phyloP scores from a whole-genome alignment of 495 filamentous ascomycete genomes.

The Xylaria intraflava region DNA sequence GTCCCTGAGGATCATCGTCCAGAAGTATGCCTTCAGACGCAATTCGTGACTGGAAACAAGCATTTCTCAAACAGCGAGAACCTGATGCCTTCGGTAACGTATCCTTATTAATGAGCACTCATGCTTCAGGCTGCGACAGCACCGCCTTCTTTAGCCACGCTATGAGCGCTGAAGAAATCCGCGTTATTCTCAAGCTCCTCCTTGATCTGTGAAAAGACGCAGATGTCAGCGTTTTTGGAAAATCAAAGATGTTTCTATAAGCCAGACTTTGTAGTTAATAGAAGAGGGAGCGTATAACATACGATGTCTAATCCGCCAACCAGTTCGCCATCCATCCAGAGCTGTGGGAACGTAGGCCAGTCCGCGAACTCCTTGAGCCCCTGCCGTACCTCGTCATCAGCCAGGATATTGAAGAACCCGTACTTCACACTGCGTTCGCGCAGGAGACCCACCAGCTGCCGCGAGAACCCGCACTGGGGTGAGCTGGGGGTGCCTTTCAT shows the following conservation, averaged over 20 bases:
- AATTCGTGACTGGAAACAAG: background rate
- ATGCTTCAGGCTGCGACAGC: conserved; percentile 20
- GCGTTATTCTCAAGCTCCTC: conserved; percentile 58
- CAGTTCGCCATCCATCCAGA: conserved; percentile 76
- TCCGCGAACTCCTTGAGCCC: conserved; percentile 92
- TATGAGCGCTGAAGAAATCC: conserved; percentile 69
- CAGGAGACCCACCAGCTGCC: conserved; percentile 77
- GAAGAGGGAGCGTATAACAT: conserved; percentile 34
- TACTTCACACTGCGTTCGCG: conserved; percentile 87
- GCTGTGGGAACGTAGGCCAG: conserved; percentile 94
- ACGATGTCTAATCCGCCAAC: conserved; percentile 97
- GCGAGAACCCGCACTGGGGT: conserved; percentile 92
- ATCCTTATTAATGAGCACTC: background rate
- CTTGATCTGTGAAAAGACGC: conserved; percentile 40
- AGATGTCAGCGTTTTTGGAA: conserved; percentile 13
- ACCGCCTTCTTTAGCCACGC: conserved; percentile 39
- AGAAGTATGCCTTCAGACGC: background rate
- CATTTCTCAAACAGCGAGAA: background rate
- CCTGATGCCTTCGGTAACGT: background rate
- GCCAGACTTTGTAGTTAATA: background rate
- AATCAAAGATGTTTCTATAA: background rate
- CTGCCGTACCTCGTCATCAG: conserved; percentile 94
- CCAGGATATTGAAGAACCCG: conserved; percentile 97
- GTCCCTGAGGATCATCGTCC: too few relatives aligned
- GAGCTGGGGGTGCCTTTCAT: conserved; percentile 86